Evolutionary conservation across 2,329 filamentous ascomycete species (phyloP).

Genomic region (Microcyclosporella mali): DNA sequence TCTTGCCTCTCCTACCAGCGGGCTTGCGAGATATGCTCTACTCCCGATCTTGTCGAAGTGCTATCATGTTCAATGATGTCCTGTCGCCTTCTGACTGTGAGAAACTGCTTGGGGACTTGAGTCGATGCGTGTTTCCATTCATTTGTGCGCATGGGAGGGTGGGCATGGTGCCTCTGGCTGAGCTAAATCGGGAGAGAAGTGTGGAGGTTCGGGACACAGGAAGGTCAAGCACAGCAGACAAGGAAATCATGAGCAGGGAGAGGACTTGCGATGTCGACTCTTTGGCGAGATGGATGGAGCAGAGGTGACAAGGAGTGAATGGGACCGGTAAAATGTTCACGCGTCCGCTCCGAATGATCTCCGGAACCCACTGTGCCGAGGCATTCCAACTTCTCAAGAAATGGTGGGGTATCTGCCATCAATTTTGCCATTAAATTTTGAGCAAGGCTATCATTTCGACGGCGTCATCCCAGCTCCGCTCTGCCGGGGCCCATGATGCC

Average conservation of each 20-base stretch:
- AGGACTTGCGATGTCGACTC: not conserved
- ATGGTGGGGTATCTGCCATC: too few species aligned
- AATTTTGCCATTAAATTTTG: too few species aligned
- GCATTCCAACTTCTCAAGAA: too few species aligned
- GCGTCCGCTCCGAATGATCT: not conserved
- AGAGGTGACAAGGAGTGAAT: not conserved
- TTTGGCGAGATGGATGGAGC: slow-evolving; percentile 2
- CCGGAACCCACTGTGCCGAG: too few species aligned
- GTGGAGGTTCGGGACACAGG: not conserved
- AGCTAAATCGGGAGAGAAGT: slow-evolving; percentile 6
- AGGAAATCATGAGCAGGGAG: too few species aligned
- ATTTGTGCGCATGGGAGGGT: slow-evolving; percentile 72
- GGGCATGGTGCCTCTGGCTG: slow-evolving; percentile 44
- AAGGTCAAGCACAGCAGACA: too few species aligned
- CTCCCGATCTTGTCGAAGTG: slow-evolving; percentile 69
- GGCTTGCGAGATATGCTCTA: slow-evolving; percentile 65
- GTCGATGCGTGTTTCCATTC: slow-evolving; percentile 65
- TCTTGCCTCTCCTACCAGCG: slow-evolving; percentile 13
- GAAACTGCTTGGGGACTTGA: slow-evolving; percentile 52
- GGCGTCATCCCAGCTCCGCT: too few species aligned
- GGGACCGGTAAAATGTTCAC: not conserved
- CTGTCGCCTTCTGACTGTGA: slow-evolving; percentile 55
- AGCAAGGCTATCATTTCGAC: too few species aligned
- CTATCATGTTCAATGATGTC: slow-evolving; percentile 80
- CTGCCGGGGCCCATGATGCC: too few species aligned